Percentiles rank a stretch among this genome's conserved stretches.
phyloP scores from a whole-genome alignment of 2,329 filamentous ascomycete species.

The Cladosporium halotolerans region DNA sequence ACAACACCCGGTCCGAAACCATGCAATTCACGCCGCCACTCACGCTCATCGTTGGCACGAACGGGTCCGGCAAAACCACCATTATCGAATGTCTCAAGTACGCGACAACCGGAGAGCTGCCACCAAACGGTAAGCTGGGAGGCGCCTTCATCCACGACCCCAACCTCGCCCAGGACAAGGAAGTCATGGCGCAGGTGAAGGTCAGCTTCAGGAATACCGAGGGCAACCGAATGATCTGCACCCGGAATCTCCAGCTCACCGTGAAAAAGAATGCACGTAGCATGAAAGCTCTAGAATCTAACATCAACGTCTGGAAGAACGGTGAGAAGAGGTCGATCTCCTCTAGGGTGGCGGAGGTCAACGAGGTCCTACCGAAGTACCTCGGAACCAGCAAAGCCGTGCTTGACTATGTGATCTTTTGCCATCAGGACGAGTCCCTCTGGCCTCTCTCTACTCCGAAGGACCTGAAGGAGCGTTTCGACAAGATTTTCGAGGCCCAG shows the following conservation, averaged over 20 bases:
- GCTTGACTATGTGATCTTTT: constrained; percentile 93
- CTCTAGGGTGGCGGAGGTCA: constrained; percentile 71
- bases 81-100: constrained; percentile 99
- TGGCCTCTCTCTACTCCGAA: constrained; percentile 92
- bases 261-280: constrained; percentile 72
- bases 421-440: constrained; percentile 93
- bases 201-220: constrained; percentile 76
- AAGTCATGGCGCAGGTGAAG: constrained; percentile 86
- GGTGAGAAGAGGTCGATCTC: constrained; percentile 76
- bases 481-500: constrained; percentile 94
- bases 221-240: constrained; percentile 73
- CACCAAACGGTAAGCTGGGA: constrained; percentile 78
- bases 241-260: constrained; percentile 75
- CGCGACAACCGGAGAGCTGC: constrained; percentile 88
- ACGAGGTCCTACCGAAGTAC: constrained; percentile 75
- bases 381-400: constrained; percentile 87
- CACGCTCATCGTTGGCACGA: constrained; percentile 93
- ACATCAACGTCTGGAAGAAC: constrained; percentile 66
- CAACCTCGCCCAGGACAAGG: constrained; percentile 81
- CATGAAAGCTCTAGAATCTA: constrained; percentile 79
- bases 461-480: constrained; percentile 85
- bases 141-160: constrained; percentile 96
- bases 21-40: constrained; percentile 87
- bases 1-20: constrained; percentile 64
- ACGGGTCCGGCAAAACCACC: constrained; percentile 97